These are phyloP conservation scores for Truncatella angustata DNA, from an alignment of 2,329 filamentous ascomycete species.

Conservation along the genomic window DNA sequence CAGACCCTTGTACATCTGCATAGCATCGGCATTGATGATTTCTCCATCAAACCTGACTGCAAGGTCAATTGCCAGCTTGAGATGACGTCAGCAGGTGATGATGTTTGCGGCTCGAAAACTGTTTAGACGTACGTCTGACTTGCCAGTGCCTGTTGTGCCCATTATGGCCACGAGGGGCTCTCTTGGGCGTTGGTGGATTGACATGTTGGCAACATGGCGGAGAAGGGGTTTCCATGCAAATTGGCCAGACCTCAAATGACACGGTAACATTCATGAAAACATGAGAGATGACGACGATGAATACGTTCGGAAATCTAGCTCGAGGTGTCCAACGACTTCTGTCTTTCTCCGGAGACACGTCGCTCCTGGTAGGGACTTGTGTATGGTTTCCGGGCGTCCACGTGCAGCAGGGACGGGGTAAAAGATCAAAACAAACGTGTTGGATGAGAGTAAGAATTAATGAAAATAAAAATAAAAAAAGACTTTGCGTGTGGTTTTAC, in stretches of 20 bases:
- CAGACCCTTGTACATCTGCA: constrained; percentile 92
- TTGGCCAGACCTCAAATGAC: neutral
- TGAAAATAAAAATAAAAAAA: too few species aligned
- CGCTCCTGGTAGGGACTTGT: too few species aligned
- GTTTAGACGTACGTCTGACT: constrained; percentile 37
- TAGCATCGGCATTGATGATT: constrained; percentile 94
- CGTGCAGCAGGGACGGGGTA: too few species aligned
- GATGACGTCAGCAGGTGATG: constrained; percentile 3
- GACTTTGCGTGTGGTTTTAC: too few species aligned
- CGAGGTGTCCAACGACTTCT: too few species aligned
- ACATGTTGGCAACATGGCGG: constrained; percentile 35
- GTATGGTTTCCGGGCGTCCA: too few species aligned
- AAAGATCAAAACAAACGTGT: too few species aligned
- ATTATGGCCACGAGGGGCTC: constrained; percentile 76
- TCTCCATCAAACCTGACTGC: constrained; percentile 84
- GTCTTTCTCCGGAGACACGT: too few species aligned
- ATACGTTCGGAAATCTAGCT: too few species aligned
- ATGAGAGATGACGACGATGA: too few species aligned
- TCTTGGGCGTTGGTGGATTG: constrained; percentile 34
- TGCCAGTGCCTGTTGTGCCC: constrained; percentile 85
- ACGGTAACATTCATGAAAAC: neutral
- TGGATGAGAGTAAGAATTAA: too few species aligned
- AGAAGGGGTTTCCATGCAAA: neutral
- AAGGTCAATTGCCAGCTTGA: constrained; percentile 82
- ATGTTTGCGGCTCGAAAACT: too few species aligned